Conservation (phyloP, 2,329 filamentous ascomycete genomes). For the Pyricularia pennisetigena region DNA sequence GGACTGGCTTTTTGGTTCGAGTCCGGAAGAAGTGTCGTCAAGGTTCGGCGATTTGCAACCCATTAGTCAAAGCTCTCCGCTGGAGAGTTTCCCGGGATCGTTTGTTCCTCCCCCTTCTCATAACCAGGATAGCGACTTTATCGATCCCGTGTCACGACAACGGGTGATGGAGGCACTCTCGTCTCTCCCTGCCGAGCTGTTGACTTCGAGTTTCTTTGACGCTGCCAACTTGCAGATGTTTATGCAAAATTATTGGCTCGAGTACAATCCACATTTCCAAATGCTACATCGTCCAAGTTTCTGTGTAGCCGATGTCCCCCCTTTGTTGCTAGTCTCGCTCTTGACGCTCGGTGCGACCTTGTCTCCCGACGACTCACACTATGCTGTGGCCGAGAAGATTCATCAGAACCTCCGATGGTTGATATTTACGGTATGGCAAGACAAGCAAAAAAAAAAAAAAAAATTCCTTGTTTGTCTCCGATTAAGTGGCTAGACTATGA, state of each 20-base stretch:
- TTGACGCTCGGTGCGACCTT: neutral
- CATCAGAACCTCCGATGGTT: neutral
- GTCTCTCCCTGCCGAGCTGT: neutral
- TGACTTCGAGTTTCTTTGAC: neutral
- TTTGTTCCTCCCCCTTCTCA: neutral
- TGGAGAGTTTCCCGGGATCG: neutral
- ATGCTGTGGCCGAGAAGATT: neutral
- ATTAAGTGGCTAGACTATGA: too few species aligned
- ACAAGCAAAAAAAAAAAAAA: rapidly evolving
- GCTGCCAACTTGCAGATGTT: neutral
- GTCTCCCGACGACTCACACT: neutral
- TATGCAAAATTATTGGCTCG: neutral
- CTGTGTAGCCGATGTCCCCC: neutral
- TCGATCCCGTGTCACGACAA: neutral
- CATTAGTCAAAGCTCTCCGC: neutral
- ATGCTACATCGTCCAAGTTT: neutral
- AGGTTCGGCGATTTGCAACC: neutral
- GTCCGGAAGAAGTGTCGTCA: neutral
- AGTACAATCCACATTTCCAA: neutral
- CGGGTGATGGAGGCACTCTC: neutral
- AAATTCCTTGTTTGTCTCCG: neutral
- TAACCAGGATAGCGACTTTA: neutral
- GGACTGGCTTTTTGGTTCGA: neutral
- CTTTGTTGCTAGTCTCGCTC: neutral
- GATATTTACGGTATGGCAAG: neutral